phyloP scores from a whole-genome alignment of 176 grass and related monocot genomes.

The Calamus simplicifolius region DNA sequence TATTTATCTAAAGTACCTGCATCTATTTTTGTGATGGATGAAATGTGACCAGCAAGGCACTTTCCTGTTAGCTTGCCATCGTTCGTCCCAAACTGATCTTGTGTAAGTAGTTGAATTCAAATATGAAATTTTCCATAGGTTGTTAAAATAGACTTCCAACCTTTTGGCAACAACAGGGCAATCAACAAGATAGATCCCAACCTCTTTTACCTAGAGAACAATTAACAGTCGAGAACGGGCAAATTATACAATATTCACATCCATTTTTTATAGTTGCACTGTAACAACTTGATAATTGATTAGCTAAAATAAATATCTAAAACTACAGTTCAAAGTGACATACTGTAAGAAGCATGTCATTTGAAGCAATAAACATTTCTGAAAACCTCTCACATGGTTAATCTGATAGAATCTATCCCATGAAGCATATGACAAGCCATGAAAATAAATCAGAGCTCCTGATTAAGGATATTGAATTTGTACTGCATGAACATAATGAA shows the following conservation, averaged over 20 bases:
- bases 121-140: constrained; percentile 62
- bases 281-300: too few relatives aligned
- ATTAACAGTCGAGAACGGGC: neutral
- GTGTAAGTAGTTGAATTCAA: constrained; percentile 67
- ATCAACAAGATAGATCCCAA: constrained; percentile 70
- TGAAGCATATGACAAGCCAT: neutral
- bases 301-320: too few relatives aligned
- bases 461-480: too few relatives aligned
- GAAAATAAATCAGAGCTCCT: neutral
- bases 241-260: neutral
- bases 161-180: constrained; percentile 59
- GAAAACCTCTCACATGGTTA: too few relatives aligned
- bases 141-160: constrained; percentile 59
- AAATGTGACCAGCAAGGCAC: constrained; percentile 98
- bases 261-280: too few relatives aligned
- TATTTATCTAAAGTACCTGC: constrained; percentile 45
- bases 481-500: too few relatives aligned
- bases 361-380: too few relatives aligned
- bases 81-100: constrained; percentile 52
- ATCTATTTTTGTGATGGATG: constrained; percentile 52
- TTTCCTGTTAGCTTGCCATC: constrained; percentile 74
- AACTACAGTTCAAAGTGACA: too few relatives aligned
- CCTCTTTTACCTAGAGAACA: constrained; percentile 67
- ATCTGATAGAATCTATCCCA: neutral
- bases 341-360: too few relatives aligned